These are phyloP conservation scores for Candida gigantensis DNA, from an alignment of 1,139 yeast species.

Conservation along the genomic window DNA sequence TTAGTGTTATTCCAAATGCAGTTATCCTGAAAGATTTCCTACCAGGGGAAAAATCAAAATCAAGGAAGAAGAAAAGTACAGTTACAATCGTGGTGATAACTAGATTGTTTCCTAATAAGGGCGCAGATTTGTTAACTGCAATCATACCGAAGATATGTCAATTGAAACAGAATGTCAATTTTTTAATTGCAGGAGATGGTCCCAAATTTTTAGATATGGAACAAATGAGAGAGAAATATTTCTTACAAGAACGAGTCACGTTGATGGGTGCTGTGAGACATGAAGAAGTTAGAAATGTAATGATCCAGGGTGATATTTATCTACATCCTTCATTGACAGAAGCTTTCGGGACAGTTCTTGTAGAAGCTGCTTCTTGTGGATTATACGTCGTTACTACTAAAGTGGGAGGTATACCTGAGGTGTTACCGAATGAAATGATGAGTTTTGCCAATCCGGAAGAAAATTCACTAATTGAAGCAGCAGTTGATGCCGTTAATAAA, in stretches of 20 bases:
- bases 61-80: constrained; percentile 12
- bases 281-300: constrained; percentile 88
- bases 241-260: constrained; percentile 84
- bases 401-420: constrained; percentile 98
- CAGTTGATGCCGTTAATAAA: constrained; percentile 62
- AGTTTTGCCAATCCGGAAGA: constrained; percentile 85
- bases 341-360: constrained; percentile 96
- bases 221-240: constrained; percentile 88
- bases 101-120: constrained; percentile 92
- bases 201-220: constrained; percentile 92
- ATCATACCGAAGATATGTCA: constrained; percentile 83
- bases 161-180: constrained; percentile 63
- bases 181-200: constrained; percentile 94
- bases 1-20: constrained; percentile 95
- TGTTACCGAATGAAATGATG: constrained; percentile 90
- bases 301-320: constrained; percentile 93
- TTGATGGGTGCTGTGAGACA: constrained; percentile 87
- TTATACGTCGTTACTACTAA: constrained; percentile 89
- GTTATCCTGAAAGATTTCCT: constrained; percentile 79
- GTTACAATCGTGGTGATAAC: constrained; percentile 91
- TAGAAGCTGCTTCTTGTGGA: constrained; percentile 98
- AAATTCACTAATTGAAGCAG: constrained; percentile 71
- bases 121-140: constrained; percentile 85
- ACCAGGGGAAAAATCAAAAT: constrained; percentile 52
- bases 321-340: constrained; percentile 93